Conservation (phyloP, 2,329 filamentous ascomycete genomes). For the Paraconiothyrium sp. region DNA sequence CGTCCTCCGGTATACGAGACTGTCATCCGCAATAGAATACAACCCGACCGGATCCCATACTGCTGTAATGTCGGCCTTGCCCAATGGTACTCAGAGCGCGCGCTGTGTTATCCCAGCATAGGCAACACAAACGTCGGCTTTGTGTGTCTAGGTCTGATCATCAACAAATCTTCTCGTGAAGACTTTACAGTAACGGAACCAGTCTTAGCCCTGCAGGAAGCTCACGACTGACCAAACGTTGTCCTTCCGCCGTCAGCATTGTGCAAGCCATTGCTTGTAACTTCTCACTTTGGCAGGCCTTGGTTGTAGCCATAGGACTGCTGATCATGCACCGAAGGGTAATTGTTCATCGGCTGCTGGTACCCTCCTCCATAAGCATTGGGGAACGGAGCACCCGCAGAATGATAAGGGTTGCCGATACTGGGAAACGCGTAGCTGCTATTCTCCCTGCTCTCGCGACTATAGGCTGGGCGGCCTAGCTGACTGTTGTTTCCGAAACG, state of each 20-base stretch:
- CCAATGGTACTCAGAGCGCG: background rate
- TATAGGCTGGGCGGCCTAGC: slow-evolving; percentile 20
- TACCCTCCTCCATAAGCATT: slow-evolving; percentile 29
- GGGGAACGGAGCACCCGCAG: slow-evolving; percentile 26
- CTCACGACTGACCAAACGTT: background rate
- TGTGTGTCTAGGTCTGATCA: background rate
- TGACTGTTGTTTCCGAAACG: slow-evolving; percentile 24
- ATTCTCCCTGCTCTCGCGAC: slow-evolving; percentile 36
- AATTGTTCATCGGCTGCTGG: slow-evolving; percentile 22
- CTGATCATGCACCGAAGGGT: slow-evolving; percentile 26
- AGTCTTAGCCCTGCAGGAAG: background rate
- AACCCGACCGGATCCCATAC: background rate
- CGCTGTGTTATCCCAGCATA: background rate
- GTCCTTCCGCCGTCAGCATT: background rate
- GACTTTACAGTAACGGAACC: background rate
- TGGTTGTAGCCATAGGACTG: slow-evolving; percentile 31
- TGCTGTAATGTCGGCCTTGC: background rate
- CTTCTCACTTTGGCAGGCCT: slow-evolving; percentile 25
- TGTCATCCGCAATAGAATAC: background rate
- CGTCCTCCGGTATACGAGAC: background rate
- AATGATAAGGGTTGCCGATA: slow-evolving; percentile 20
- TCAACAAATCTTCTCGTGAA: background rate
- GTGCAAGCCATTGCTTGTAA: background rate
- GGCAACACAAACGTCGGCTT: background rate
- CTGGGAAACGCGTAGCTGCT: slow-evolving; percentile 14